Base-by-base conservation (phyloP, 2,329 filamentous ascomycete species). In the Phialophora tarda region DNA sequence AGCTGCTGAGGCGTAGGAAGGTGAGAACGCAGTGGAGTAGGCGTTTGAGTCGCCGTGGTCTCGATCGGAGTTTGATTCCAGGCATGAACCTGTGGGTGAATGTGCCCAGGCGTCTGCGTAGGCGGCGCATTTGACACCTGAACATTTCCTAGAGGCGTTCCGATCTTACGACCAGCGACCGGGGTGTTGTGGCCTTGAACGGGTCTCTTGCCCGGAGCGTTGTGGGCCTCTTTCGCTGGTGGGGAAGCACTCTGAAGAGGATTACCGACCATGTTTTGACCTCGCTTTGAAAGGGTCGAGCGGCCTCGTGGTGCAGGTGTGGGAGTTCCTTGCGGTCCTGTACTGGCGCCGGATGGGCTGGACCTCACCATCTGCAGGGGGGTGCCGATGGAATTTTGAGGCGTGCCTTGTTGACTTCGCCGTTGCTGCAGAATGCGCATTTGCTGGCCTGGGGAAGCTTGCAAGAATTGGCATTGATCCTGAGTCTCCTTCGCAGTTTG, bases 1-100 rank as follows among this genome's bases (percentile, higher is more conserved):
- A 41, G 57, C 17, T 59, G 38, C 14, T 59, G 24, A 26, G 57
- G 57, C 11, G 57, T 59, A 1, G 57, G 57, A 17, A 59, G 57
- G 24, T 59, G 41, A 17, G 30, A 26, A 10, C 17, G 41, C 41
- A 34, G 24, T 11, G 11, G 34, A 1, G 57, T 41, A 4, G 26
- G 41, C 2, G 41, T 59, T 6, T 50, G 23, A 30, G 14, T 8
- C 21, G 17, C 23, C 4, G n/a, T 21, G 14, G 41, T 50, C 24
- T 50, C 17, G 17, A 23, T 50, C 26, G 38, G 10, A 30, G 41
- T 14, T 6, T 34, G 57, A 4, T 28, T 26, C 14, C 14, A 50
- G 30, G 41, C 26, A 24, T 32, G 7, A 11, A 6, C 12, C 10
- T 23, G 57, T 14, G 11, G 17, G 38, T 7, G 10, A 14, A 26